phyloP scores from a whole-genome alignment of 2,329 filamentous ascomycete species.

The Cladosporium velox region DNA sequence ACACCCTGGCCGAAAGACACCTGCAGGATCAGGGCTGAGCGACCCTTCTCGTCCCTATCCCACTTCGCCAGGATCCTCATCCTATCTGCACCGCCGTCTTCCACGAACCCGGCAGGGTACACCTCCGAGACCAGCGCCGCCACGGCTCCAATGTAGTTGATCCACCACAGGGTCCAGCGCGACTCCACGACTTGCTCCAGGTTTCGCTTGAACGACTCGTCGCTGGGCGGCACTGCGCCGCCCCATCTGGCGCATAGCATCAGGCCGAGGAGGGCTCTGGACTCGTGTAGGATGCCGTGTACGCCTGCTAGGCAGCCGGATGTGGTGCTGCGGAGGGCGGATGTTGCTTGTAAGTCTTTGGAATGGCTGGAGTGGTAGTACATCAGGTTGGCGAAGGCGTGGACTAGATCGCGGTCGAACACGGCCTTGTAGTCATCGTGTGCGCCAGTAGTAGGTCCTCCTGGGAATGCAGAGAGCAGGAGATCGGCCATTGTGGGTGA shows the following conservation, averaged over 20 bases:
- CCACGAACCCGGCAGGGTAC: slow-evolving; percentile 61
- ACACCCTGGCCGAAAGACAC: slow-evolving; percentile 43
- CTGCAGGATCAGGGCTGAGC: slow-evolving; percentile 47
- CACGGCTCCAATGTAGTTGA: slow-evolving; percentile 62
- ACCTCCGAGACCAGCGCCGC: slow-evolving; percentile 59
- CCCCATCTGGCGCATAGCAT: slow-evolving; percentile 75
- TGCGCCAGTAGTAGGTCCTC: slow-evolving; percentile 23
- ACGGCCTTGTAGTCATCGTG: slow-evolving; percentile 46
- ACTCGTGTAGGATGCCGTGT: slow-evolving; percentile 73
- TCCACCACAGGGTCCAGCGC: slow-evolving; percentile 63
- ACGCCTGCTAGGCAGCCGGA: slow-evolving; percentile 65
- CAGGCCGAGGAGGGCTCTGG: slow-evolving; percentile 70
- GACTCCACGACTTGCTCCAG: slow-evolving; percentile 56
- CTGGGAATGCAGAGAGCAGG: slow-evolving; percentile 52
- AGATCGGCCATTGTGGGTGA: slow-evolving; percentile 50
- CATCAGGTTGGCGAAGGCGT: slow-evolving; percentile 61
- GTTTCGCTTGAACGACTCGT: slow-evolving; percentile 56
- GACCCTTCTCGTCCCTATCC: slow-evolving; percentile 44
- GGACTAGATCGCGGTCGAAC: slow-evolving; percentile 46
- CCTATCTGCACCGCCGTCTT: slow-evolving; percentile 34
- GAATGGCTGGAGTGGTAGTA: slow-evolving; percentile 49
- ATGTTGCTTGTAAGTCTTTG: slow-evolving; percentile 58
- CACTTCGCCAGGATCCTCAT: slow-evolving; percentile 47
- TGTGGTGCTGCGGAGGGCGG: slow-evolving; percentile 71
- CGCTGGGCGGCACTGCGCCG: slow-evolving; percentile 61